Evolutionary conservation across 2,329 filamentous ascomycete species (phyloP).

Genomic region (Pseudogymnoascus sp.): DNA sequence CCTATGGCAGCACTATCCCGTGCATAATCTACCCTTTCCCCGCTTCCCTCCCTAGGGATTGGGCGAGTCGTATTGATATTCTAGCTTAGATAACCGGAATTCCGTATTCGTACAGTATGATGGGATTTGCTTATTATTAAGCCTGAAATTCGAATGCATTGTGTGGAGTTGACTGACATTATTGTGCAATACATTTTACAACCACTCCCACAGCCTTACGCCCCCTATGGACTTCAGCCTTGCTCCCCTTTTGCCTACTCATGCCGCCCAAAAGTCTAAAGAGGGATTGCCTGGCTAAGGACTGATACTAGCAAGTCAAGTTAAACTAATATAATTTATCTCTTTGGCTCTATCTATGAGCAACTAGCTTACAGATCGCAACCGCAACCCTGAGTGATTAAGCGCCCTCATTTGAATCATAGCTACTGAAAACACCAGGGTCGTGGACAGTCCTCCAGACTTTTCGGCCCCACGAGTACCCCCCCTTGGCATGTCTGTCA

Average conservation of each 20-base stretch:
- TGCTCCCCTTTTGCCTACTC: neutral
- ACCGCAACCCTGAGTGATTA: no score
- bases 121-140: conserved; percentile 2
- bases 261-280: neutral
- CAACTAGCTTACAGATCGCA: no score
- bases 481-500: neutral
- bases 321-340: neutral
- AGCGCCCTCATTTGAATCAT: no score
- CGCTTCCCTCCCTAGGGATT: neutral
- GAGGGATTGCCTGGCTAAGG: neutral
- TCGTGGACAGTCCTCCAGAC: no score
- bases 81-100: neutral
- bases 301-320: neutral
- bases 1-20: neutral
- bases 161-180: neutral
- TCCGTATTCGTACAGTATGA: neutral
- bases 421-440: no score
- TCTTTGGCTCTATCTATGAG: no score
- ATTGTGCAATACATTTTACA: neutral
- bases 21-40: conserved; percentile 1
- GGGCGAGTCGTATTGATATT: neutral
- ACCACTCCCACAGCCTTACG: neutral
- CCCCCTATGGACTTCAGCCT: neutral
- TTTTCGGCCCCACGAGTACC: no score
- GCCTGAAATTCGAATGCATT: neutral